phyloP scores from a whole-genome alignment of 495 filamentous ascomycete genomes.

The Trichoderma erinaceum region DNA sequence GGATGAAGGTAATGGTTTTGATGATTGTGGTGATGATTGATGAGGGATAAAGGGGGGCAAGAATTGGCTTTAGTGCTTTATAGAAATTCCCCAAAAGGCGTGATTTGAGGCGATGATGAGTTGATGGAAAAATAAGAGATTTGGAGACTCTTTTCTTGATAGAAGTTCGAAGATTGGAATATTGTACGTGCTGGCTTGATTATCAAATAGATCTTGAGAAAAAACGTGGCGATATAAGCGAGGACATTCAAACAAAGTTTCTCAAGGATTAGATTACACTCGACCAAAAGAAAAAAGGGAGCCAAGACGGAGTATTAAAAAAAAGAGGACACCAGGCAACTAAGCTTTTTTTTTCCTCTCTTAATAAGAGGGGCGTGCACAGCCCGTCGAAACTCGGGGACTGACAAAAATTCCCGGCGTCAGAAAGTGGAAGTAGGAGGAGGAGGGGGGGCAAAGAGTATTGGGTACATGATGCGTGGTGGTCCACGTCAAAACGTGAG shows the following conservation, averaged over 20 bases:
- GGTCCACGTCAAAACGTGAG: too few relatives aligned
- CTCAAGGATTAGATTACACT: background rate
- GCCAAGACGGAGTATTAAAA: background rate
- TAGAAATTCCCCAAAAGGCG: background rate
- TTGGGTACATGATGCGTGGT: too few relatives aligned
- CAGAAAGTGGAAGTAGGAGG: too few relatives aligned
- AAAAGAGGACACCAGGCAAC: background rate
- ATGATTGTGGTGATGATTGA: background rate
- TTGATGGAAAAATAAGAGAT: background rate
- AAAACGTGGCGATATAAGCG: background rate
- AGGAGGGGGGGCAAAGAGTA: too few relatives aligned
- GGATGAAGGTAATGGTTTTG: background rate
- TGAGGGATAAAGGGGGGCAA: background rate
- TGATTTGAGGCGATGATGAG: background rate
- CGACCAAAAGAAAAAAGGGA: background rate
- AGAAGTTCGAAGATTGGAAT: background rate
- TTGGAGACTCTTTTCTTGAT: background rate
- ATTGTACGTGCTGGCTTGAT: background rate
- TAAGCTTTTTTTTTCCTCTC: constrained; percentile 1
- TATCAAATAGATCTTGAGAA: background rate
- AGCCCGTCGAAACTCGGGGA: background rate
- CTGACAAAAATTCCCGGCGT: background rate
- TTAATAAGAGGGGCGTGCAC: background rate
- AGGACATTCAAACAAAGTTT: background rate
- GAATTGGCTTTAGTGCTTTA: background rate